phyloP scores from a whole-genome alignment of 305 asterid species.

The Nicotiana rustica region DNA sequence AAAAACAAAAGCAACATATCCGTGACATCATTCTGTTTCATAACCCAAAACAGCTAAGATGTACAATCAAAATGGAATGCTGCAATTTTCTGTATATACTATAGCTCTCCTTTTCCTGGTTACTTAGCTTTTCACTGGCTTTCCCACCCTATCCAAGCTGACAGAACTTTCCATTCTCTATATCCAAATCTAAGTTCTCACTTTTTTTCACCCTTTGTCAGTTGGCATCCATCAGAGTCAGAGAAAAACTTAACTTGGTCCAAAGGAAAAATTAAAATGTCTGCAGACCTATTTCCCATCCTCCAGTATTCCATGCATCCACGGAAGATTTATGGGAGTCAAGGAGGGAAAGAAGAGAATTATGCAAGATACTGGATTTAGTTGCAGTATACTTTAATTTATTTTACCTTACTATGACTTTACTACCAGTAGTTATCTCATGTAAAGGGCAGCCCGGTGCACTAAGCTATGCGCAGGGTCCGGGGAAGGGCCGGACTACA shows the following conservation, averaged over 20 bases:
- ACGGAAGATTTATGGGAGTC: neutral
- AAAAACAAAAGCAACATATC: neutral
- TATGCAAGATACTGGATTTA: neutral
- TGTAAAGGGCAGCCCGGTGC: too few relatives aligned
- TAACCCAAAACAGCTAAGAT: neutral
- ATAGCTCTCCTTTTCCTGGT: neutral
- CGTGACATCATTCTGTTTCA: neutral
- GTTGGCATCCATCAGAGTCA: slow-evolving; percentile 21
- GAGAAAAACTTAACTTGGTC: neutral
- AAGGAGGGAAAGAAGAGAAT: neutral
- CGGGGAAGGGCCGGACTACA: too few relatives aligned
- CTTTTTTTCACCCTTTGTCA: neutral
- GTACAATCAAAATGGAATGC: slow-evolving; percentile 3
- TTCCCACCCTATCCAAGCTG: slow-evolving; percentile 20
- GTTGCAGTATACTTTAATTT: neutral
- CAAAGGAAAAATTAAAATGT: neutral
- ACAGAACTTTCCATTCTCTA: slow-evolving; percentile 12
- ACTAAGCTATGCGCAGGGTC: too few relatives aligned
- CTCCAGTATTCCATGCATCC: neutral
- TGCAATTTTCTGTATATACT: neutral
- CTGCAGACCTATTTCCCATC: neutral
- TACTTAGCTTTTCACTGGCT: neutral
- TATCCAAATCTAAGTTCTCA: slow-evolving; percentile 18
- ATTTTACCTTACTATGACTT: neutral
- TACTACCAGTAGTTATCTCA: neutral